Conservation (phyloP, 768 basidiomycete species). For the Suillus brevipes region DNA sequence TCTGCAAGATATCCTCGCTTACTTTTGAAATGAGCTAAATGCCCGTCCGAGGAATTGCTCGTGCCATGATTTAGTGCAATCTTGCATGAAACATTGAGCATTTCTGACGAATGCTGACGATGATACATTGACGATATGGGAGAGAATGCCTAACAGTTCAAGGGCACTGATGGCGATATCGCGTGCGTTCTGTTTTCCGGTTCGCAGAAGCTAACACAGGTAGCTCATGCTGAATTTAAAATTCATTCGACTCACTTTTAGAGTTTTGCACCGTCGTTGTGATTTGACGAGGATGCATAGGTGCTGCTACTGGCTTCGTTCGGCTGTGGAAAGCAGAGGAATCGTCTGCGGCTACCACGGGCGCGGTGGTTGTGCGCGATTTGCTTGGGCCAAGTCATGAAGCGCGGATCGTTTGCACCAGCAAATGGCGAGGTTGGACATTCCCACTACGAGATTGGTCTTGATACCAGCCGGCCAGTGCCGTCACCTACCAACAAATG, state of each 20-base stretch:
- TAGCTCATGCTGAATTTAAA: not conserved
- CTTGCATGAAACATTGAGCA: not conserved
- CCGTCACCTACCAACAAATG: not conserved
- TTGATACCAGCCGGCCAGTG: not conserved
- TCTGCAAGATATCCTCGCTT: not conserved
- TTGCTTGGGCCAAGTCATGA: not conserved
- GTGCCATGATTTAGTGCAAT: not conserved
- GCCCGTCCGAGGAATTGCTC: not conserved
- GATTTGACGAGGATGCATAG: not conserved
- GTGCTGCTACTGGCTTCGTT: not conserved
- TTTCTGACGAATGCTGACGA: not conserved
- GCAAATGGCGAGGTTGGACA: not conserved
- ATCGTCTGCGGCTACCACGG: not conserved
- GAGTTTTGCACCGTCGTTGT: not conserved
- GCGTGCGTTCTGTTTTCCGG: not conserved
- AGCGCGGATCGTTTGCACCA: not conserved
- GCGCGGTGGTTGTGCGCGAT: not conserved
- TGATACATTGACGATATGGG: not conserved
- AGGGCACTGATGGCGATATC: not conserved
- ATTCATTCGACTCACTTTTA: not conserved
- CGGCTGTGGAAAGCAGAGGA: not conserved
- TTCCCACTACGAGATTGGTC: not conserved
- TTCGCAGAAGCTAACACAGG: not conserved
- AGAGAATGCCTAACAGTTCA: not conserved
- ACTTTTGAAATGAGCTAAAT: not conserved